phyloP scores from a whole-genome alignment of 2,329 filamentous ascomycete species.

The Berkeleyomyces rouxiae region DNA sequence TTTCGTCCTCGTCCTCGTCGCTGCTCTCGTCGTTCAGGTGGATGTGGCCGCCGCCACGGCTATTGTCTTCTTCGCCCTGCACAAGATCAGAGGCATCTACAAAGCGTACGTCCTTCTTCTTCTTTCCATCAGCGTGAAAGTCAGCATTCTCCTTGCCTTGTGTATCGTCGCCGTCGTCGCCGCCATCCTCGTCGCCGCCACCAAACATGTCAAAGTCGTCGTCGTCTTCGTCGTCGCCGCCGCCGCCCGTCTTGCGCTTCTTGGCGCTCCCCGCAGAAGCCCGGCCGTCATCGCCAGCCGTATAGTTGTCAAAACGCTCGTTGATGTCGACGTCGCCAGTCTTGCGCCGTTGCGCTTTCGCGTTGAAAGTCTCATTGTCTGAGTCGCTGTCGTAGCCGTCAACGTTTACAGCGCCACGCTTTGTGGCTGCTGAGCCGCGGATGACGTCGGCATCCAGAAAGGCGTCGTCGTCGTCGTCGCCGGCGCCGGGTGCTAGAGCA shows the following conservation, averaged over 20 bases:
- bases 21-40: constrained; percentile 39
- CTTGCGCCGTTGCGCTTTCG: constrained; percentile 45
- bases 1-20: constrained; percentile 49
- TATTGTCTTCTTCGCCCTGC: constrained; percentile 58
- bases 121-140: constrained; percentile 32
- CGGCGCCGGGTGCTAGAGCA: constrained; percentile 67
- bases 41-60: constrained; percentile 58
- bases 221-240: constrained; percentile 31
- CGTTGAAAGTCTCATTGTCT: constrained; percentile 74
- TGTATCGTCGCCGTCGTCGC: constrained; percentile 27
- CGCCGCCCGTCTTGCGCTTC: constrained; percentile 18
- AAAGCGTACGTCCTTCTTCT: constrained; percentile 45
- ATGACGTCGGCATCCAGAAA: constrained; percentile 88
- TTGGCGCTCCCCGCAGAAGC: constrained; percentile 20
- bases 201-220: constrained; percentile 77
- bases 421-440: constrained; percentile 57
- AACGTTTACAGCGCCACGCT: constrained; percentile 86
- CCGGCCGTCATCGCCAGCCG: constrained; percentile 25
- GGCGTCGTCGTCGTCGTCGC: constrained; percentile 45
- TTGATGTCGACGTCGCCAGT: constrained; percentile 18
- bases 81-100: constrained; percentile 43
- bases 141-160: constrained; percentile 16
- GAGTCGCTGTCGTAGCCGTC: constrained; percentile 96
- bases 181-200: constrained; percentile 36
- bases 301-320: constrained; percentile 36